These are phyloP conservation scores for Tetrapisispora fleetii DNA, from an alignment of 805 yeast species.

Conservation along the genomic window DNA sequence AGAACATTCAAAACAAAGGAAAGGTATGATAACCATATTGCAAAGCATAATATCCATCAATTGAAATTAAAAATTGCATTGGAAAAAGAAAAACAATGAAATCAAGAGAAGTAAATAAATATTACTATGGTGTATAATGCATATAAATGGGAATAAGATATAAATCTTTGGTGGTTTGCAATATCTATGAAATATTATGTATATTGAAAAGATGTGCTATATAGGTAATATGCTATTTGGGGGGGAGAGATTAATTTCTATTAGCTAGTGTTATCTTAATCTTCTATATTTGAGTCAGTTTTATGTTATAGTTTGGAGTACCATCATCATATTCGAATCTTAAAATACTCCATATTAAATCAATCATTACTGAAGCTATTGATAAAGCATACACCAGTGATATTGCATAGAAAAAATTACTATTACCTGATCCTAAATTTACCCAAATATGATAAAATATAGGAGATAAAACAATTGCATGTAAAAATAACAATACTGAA, in stretches of 20 bases:
- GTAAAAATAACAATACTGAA: conserved; percentile 43
- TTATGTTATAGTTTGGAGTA: conserved; percentile 26
- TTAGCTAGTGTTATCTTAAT: not conserved
- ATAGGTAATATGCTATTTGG: not conserved
- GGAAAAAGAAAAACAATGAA: conserved; percentile 4
- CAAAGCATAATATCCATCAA: conserved; percentile 28
- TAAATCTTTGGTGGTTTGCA: not conserved
- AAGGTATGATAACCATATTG: conserved; percentile 24
- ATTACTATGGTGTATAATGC: too few species aligned
- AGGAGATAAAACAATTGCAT: conserved; percentile 64
- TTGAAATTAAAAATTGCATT: conserved; percentile 21
- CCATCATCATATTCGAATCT: conserved; percentile 54
- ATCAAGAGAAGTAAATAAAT: not conserved
- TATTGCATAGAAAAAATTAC: conserved; percentile 93
- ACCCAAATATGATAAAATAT: conserved; percentile 93
- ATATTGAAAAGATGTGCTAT: not conserved
- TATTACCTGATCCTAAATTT: conserved; percentile 85
- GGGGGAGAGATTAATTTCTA: too few species aligned
- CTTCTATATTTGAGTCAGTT: conserved; percentile 42
- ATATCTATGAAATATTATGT: not conserved
- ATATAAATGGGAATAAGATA: too few species aligned
- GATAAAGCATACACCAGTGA: conserved; percentile 71
- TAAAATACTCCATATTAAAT: conserved; percentile 73
- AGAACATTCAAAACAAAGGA: conserved; percentile 41
- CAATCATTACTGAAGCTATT: conserved; percentile 57